Evolutionary conservation across 257 asterid genomes (phyloP).

Genomic region (Nicotiana tabacum): DNA sequence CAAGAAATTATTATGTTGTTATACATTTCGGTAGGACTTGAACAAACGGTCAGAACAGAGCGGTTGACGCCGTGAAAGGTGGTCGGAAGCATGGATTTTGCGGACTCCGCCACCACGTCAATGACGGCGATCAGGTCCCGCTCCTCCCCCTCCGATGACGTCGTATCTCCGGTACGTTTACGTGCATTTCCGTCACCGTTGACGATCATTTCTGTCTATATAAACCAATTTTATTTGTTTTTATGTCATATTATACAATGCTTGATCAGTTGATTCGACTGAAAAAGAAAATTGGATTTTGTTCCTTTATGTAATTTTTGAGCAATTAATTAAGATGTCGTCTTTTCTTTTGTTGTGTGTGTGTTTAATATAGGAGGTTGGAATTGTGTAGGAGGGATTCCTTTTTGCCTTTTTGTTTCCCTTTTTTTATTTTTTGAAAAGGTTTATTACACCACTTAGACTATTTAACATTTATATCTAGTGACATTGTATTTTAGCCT

Average conservation of each 20-base stretch:
- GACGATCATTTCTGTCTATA: background rate
- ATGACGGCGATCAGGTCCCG: background rate
- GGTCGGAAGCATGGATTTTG: slow-evolving; percentile 24
- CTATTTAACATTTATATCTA: too few relatives aligned
- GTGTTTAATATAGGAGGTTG: too few relatives aligned
- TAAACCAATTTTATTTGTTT: background rate
- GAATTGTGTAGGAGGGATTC: too few relatives aligned
- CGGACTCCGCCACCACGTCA: background rate
- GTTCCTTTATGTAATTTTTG: background rate
- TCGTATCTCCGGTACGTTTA: slow-evolving; percentile 17
- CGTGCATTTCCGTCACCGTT: background rate
- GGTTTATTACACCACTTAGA: too few relatives aligned
- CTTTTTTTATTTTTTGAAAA: too few relatives aligned
- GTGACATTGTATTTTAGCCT: too few relatives aligned
- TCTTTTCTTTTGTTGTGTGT: background rate
- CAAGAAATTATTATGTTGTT: background rate
- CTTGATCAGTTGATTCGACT: background rate
- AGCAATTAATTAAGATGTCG: background rate
- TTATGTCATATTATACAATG: background rate
- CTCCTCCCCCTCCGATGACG: slow-evolving; percentile 19
- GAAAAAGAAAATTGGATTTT: background rate
- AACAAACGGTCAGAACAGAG: background rate
- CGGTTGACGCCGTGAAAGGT: slow-evolving; percentile 12
- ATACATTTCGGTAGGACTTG: background rate
- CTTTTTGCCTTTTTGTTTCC: too few relatives aligned